phyloP scores from a whole-genome alignment of 345 rosid genomes.

The Citrus trifoliata region DNA sequence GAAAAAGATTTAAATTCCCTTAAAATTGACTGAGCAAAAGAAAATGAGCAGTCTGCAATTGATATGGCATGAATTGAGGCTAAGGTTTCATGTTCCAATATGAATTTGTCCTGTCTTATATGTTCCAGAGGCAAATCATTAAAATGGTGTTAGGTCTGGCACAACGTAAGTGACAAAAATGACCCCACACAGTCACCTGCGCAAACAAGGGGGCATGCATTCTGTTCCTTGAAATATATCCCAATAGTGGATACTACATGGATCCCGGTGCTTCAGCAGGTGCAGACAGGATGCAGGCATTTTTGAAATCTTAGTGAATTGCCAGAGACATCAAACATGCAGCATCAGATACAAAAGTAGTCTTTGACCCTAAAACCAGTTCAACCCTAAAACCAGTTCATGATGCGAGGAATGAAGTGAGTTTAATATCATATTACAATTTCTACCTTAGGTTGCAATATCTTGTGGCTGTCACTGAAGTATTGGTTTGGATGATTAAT shows the following conservation, averaged over 20 bases:
- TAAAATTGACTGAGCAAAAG: not conserved
- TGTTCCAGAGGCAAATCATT: not conserved
- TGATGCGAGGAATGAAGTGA: not conserved
- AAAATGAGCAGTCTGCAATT: not conserved
- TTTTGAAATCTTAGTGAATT: not conserved
- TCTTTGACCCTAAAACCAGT: not conserved
- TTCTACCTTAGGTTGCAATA: slow-evolving; percentile 60
- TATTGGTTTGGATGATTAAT: slow-evolving; percentile 94
- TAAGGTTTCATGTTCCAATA: not conserved
- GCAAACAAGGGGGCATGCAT: not conserved
- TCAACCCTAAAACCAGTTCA: slow-evolving; percentile 10
- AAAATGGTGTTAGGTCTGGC: not conserved
- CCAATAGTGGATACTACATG: not conserved
- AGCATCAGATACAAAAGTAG: not conserved
- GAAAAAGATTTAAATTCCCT: not conserved
- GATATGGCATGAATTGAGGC: not conserved
- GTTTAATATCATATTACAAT: slow-evolving; percentile 9
- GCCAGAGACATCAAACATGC: not conserved
- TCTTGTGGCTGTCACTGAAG: slow-evolving; percentile 75
- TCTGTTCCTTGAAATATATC: not conserved
- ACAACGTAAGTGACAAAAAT: not conserved
- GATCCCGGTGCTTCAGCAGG: not conserved
- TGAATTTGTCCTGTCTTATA: not conserved
- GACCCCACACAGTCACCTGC: not conserved
- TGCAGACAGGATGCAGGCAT: not conserved